phyloP scores from a whole-genome alignment of 805 yeast genomes.

The Wickerhamomyces bisporus region DNA sequence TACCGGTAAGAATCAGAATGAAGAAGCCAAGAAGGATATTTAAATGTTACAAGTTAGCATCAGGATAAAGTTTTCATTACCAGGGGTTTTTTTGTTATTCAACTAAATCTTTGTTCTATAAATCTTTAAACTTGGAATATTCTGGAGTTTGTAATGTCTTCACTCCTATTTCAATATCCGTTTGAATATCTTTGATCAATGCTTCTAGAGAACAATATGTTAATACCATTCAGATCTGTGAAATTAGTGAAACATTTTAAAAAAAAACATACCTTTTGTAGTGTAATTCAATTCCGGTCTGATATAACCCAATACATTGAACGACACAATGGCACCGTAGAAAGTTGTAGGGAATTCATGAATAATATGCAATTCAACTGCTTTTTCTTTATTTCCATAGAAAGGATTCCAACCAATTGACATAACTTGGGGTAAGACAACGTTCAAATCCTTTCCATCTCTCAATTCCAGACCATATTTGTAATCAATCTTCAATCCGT shows the following conservation, averaged over 20 bases:
- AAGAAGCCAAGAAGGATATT: slow-evolving; percentile 24
- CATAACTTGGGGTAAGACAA: slow-evolving; percentile 82
- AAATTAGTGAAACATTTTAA: background rate
- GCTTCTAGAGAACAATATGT: slow-evolving; percentile 48
- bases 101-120: slow-evolving; percentile 1
- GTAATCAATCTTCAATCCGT: slow-evolving; percentile 43
- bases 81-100: background rate
- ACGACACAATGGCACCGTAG: slow-evolving; percentile 74
- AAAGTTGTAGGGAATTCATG: slow-evolving; percentile 65
- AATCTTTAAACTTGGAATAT: slow-evolving; percentile 30
- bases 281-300: slow-evolving; percentile 88
- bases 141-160: slow-evolving; percentile 39
- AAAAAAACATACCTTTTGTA: slow-evolving; percentile 41
- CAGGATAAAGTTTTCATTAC: too few relatives aligned
- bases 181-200: slow-evolving; percentile 73
- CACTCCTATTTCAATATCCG: slow-evolving; percentile 68
- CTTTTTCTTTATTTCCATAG: slow-evolving; percentile 69
- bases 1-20: slow-evolving; percentile 19
- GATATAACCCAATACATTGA: slow-evolving; percentile 78
- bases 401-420: slow-evolving; percentile 96
- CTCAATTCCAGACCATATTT: slow-evolving; percentile 54
- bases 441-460: slow-evolving; percentile 33
- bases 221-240: too few relatives aligned
- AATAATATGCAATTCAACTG: slow-evolving; percentile 84
- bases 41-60: too few relatives aligned